These are phyloP conservation scores for Boletus sp. DNA, from an alignment of 768 basidiomycete genomes.

Conservation along the genomic window DNA sequence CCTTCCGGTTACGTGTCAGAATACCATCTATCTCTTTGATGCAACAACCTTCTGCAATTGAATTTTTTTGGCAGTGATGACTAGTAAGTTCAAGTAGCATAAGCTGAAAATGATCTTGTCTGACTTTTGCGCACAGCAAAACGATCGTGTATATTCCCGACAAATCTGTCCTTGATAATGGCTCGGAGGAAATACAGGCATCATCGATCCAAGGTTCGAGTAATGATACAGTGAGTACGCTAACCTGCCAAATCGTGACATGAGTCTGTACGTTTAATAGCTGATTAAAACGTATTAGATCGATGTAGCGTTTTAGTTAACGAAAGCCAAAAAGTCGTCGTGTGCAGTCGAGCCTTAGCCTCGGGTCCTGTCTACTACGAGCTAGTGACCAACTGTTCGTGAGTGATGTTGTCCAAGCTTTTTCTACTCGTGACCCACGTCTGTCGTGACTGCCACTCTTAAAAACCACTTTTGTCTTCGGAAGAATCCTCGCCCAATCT, in stretches of 20 bases:
- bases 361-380: background rate
- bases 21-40: background rate
- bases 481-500: background rate
- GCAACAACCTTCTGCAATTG: background rate
- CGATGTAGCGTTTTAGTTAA: no score
- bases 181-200: background rate
- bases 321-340: background rate
- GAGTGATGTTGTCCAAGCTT: background rate
- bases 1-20: background rate
- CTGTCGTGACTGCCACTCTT: background rate
- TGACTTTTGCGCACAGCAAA: background rate
- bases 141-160: background rate
- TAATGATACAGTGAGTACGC: background rate
- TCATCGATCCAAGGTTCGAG: background rate
- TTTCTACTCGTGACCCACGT: background rate
- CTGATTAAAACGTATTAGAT: background rate
- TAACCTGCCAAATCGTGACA: background rate
- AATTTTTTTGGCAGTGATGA: background rate
- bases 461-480: background rate
- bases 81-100: background rate
- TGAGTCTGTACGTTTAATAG: background rate
- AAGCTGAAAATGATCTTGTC: no score
- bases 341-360: background rate
- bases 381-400: background rate
- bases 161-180: background rate